Percentiles rank a stretch among this genome's conserved stretches.
These are phyloP conservation scores for Globisporangium heterothallicum DNA, from an alignment of 352 stramenopile genomes.

Conservation along the genomic window DNA sequence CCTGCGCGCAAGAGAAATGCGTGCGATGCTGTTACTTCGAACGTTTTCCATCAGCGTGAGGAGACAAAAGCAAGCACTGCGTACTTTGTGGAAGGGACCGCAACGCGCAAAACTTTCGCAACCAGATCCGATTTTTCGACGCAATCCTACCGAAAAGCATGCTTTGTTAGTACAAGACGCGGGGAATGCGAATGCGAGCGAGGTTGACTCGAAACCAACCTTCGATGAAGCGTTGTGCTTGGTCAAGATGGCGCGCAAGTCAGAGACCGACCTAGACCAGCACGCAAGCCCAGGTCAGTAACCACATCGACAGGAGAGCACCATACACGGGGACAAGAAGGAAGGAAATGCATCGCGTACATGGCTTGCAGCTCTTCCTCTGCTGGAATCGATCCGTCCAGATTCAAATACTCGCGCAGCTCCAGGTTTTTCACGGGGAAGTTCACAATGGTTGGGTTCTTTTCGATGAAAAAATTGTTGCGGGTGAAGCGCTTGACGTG, in stretches of 20 bases:
- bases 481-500: constrained; percentile 96
- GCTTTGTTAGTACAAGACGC: neutral
- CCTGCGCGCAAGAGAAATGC: constrained; percentile 51
- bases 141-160: constrained; percentile 37
- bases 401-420: constrained; percentile 85
- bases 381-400: constrained; percentile 38
- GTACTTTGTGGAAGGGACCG: constrained; percentile 63
- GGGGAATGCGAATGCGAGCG: neutral
- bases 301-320: no score
- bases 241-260: constrained; percentile 53
- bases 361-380: constrained; percentile 50
- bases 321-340: no score
- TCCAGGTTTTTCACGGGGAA: constrained; percentile 99
- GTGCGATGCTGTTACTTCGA: no score
- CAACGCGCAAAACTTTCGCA: constrained; percentile 48
- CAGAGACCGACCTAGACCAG: constrained; percentile 55
- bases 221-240: constrained; percentile 46
- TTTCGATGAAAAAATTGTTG: constrained; percentile 98
- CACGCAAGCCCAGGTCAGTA: no score
- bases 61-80: neutral
- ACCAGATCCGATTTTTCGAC: constrained; percentile 79
- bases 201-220: constrained; percentile 13
- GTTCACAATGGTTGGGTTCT: constrained; percentile 99
- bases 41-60: constrained; percentile 8
- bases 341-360: constrained; percentile 12